phyloP scores from a whole-genome alignment of 257 asterid genomes.

The Lithospermum erythrorhizon region DNA sequence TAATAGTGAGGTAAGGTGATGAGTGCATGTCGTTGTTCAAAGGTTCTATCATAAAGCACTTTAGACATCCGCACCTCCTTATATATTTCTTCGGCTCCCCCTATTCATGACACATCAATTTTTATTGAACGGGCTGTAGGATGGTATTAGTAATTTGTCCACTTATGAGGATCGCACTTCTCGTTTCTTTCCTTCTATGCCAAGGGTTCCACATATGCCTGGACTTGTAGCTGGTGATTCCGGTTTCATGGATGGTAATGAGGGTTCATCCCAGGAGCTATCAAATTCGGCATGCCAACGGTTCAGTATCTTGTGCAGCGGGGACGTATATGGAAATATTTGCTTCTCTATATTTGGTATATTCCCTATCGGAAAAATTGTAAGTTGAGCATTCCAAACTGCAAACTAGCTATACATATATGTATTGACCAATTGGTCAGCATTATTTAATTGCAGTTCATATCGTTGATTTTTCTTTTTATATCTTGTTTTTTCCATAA shows the following conservation, averaged over 20 bases:
- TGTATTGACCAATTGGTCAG: no score
- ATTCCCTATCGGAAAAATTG: slow-evolving; percentile 85
- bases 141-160: slow-evolving; percentile 27
- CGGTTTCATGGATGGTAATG: slow-evolving; percentile 74
- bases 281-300: slow-evolving; percentile 69
- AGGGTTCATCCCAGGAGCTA: slow-evolving; percentile 69
- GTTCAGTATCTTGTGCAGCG: slow-evolving; percentile 87
- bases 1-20: slow-evolving; percentile 32
- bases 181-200: slow-evolving; percentile 90
- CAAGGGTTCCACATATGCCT: slow-evolving; percentile 78
- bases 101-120: slow-evolving; percentile 4
- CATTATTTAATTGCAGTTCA: background rate
- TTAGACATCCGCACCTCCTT: background rate
- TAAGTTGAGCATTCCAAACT: slow-evolving; percentile 34
- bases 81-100: slow-evolving; percentile 10
- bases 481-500: slow-evolving; percentile 17
- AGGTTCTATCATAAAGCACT: background rate
- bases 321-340: slow-evolving; percentile 79
- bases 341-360: slow-evolving; percentile 91
- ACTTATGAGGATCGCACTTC: slow-evolving; percentile 82
- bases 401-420: background rate
- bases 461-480: slow-evolving; percentile 10
- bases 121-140: slow-evolving; percentile 31
- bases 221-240: slow-evolving; percentile 84
- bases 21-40: background rate